These are phyloP conservation scores for Boletellus sp. DNA, from an alignment of 1,284 basidiomycete genomes.

Conservation along the genomic window DNA sequence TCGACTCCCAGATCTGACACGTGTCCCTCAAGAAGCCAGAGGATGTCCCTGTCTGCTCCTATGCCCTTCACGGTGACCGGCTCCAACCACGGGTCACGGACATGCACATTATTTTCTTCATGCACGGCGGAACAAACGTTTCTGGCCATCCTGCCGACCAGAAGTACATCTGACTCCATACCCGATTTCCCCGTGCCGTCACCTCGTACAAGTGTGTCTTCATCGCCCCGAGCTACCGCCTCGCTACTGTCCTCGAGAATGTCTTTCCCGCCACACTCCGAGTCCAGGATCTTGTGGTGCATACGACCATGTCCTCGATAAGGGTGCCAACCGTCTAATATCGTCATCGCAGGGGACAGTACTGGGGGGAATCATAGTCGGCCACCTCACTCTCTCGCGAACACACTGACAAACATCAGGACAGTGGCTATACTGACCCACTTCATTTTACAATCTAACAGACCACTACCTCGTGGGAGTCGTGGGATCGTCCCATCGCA, in stretches of 20 bases:
- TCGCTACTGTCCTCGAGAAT: slow-evolving; percentile 25
- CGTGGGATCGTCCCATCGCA: slow-evolving; percentile 13
- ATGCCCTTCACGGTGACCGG: not conserved
- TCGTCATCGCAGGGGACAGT: slow-evolving; percentile 26
- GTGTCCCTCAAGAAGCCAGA: no score
- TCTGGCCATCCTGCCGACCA: slow-evolving; percentile 7
- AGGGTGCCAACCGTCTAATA: slow-evolving; percentile 19
- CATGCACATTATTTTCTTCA: slow-evolving; percentile 12
- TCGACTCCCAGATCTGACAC: no score
- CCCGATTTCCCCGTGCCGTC: slow-evolving; percentile 6
- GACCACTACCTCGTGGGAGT: no score
- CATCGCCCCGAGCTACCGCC: slow-evolving; percentile 24
- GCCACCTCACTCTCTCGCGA: not conserved
- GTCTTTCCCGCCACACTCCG: slow-evolving; percentile 23
- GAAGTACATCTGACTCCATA: not conserved
- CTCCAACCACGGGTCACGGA: not conserved
- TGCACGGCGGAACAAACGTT: slow-evolving; percentile 15
- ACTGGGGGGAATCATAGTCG: slow-evolving; percentile 25
- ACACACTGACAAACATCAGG: no score
- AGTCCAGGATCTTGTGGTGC: slow-evolving; percentile 27
- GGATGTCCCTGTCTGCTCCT: slow-evolving; percentile 14
- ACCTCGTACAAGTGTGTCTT: slow-evolving; percentile 8
- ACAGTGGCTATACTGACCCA: slow-evolving; percentile 25
- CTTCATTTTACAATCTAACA: slow-evolving; percentile 14
- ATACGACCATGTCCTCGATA: slow-evolving; percentile 23